phyloP scores from a whole-genome alignment of 805 yeast genomes.

The Gaillardinia entomophila region DNA sequence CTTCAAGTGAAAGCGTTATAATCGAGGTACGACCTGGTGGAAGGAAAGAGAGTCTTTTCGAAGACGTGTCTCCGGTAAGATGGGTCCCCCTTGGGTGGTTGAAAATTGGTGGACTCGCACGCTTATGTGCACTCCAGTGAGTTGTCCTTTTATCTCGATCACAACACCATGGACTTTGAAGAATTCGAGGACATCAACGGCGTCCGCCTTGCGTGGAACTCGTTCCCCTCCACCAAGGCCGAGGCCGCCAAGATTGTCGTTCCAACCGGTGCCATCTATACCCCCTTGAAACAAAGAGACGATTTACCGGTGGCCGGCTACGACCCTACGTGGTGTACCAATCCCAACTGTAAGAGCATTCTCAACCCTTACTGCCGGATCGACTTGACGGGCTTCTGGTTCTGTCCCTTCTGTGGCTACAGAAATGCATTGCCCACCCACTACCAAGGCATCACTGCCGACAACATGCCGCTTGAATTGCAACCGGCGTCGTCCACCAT shows the following conservation, averaged over 20 bases:
- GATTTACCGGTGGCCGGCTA: constrained; percentile 74
- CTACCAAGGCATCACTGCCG: constrained; percentile 70
- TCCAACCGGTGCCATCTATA: constrained; percentile 90
- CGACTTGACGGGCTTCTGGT: constrained; percentile 78
- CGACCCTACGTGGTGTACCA: constrained; percentile 79
- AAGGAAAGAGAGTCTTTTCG: no score
- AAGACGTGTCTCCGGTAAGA: no score
- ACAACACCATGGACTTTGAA: constrained; percentile 31
- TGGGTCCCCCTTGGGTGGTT: no score
- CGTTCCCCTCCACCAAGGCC: constrained; percentile 80
- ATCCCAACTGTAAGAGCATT: constrained; percentile 73
- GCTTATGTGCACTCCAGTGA: no score
- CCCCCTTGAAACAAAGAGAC: constrained; percentile 82
- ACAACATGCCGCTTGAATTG: constrained; percentile 77
- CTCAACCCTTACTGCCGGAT: constrained; percentile 83
- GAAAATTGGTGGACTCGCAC: no score
- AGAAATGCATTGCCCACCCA: constrained; percentile 81
- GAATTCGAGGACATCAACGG: constrained; percentile 42
- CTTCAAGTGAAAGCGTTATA: no score
- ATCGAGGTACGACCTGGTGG: no score
- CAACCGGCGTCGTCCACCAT: constrained; percentile 65
- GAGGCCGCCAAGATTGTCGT: constrained; percentile 91
- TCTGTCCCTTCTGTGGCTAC: constrained; percentile 74
- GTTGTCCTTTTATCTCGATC: constrained; percentile 7
- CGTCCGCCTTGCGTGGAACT: constrained; percentile 48